phyloP scores from a whole-genome alignment of 352 stramenopile genomes.

The Phytopythium oedochilum region DNA sequence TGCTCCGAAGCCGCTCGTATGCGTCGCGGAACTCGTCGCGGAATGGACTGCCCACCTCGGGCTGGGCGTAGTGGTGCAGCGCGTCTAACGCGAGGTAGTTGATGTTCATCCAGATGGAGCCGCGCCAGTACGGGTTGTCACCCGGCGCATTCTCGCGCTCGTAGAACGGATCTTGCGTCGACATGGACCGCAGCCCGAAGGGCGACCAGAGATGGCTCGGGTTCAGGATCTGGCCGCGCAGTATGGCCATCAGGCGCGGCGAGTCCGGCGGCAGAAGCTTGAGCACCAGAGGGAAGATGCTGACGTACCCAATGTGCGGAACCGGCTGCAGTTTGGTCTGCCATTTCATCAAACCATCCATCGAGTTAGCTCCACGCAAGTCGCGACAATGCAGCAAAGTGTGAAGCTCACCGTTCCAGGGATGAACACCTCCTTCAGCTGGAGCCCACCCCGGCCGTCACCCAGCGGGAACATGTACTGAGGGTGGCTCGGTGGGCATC shows the following conservation, averaged over 20 bases:
- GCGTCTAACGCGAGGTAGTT: conserved; percentile 91
- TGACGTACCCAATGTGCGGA: conserved; percentile 85
- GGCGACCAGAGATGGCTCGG: conserved; percentile 71
- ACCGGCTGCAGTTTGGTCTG: conserved; percentile 65
- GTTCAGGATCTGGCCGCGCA: conserved; percentile 47
- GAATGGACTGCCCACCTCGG: conserved; percentile 33
- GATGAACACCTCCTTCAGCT: conserved; percentile 71
- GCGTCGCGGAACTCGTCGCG: conserved; percentile 29
- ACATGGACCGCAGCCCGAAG: conserved; percentile 85
- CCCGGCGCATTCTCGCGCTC: conserved; percentile 86
- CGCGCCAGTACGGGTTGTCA: conserved; percentile 92
- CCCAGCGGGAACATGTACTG: conserved; percentile 74
- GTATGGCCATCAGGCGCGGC: conserved; percentile 49
- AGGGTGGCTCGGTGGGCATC: conserved; percentile 57
- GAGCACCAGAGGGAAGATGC: conserved; percentile 81
- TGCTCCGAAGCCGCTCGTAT: conserved; percentile 49
- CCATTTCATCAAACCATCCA: conserved; percentile 1
- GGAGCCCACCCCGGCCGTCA: conserved; percentile 70
- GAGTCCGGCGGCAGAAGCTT: conserved; percentile 66
- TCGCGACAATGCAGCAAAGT: not conserved
- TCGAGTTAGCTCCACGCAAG: too few species aligned
- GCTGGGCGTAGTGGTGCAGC: conserved; percentile 70
- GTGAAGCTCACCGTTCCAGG: conserved; percentile 26
- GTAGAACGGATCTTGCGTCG: conserved; percentile 82
- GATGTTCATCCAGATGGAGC: conserved; percentile 92